A percentile compares a stretch with the other conserved stretches of the same genome.
phyloP scores from a whole-genome alignment of 2,329 filamentous ascomycete species.

The Pestalotiopsis sp. region DNA sequence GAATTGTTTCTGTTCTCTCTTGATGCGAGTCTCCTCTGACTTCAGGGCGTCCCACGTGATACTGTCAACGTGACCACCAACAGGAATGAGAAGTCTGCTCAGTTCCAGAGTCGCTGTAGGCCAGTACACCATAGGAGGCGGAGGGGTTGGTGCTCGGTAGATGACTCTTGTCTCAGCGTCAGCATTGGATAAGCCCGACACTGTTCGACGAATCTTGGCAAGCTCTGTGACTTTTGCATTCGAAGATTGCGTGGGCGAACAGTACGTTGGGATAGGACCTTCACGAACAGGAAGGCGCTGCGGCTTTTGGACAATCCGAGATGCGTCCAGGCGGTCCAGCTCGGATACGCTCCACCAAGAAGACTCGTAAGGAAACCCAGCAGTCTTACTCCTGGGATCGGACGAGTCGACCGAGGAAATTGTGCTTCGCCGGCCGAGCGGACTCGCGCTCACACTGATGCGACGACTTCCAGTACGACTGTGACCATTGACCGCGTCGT shows the following conservation, averaged over 20 bases:
- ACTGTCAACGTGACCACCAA: slow-evolving; percentile 73
- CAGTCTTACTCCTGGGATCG: slow-evolving; percentile 31
- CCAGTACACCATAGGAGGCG: slow-evolving; percentile 85
- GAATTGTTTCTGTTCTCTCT: slow-evolving; percentile 59
- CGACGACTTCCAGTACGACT: slow-evolving; percentile 56
- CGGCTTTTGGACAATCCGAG: slow-evolving; percentile 52
- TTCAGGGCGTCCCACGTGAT: slow-evolving; percentile 79
- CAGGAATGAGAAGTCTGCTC: slow-evolving; percentile 79
- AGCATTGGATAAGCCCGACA: slow-evolving; percentile 50
- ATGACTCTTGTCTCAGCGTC: slow-evolving; percentile 37
- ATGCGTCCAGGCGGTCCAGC: slow-evolving; percentile 70
- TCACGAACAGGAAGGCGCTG: slow-evolving; percentile 57
- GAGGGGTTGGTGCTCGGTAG: slow-evolving; percentile 60
- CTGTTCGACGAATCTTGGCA: slow-evolving; percentile 64
- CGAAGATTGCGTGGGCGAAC: slow-evolving; percentile 85
- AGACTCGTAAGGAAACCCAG: slow-evolving; percentile 59
- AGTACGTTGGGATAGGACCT: slow-evolving; percentile 72
- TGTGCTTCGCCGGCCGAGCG: slow-evolving; percentile 37
- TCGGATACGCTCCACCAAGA: slow-evolving; percentile 71
- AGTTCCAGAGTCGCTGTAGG: slow-evolving; percentile 81
- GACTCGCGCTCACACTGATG: slow-evolving; percentile 57
- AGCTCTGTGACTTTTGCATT: slow-evolving; percentile 76
- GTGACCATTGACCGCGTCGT: slow-evolving; percentile 32
- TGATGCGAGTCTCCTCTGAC: slow-evolving; percentile 63
- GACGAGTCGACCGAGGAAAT: slow-evolving; percentile 25